Conservation (phyloP, 805 yeast species). For the Pichia kluyveri region DNA sequence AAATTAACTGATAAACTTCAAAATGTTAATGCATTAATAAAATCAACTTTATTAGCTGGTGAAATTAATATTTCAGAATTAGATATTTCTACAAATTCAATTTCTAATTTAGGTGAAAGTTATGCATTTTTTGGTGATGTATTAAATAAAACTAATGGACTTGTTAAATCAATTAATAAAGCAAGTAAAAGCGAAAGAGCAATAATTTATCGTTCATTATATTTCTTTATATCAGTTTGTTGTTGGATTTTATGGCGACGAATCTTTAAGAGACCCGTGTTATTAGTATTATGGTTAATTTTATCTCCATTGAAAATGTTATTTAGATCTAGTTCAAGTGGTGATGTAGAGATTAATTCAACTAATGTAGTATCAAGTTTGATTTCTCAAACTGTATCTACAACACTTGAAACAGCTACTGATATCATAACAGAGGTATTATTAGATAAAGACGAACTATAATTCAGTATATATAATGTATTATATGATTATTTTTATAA, state of each 20-base stretch:
- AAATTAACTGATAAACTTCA: conserved; percentile 39
- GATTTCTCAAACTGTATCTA: background rate
- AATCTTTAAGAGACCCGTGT: conserved; percentile 35
- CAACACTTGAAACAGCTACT: background rate
- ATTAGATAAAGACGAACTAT: background rate
- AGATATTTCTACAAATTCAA: conserved; percentile 36
- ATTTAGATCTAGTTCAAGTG: conserved; percentile 2
- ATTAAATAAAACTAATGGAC: conserved; percentile 32
- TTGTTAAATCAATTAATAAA: conserved; percentile 43
- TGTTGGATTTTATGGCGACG: conserved; percentile 44
- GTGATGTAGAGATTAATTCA: background rate
- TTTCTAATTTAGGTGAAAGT: conserved; percentile 32
- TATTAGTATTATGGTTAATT: conserved; percentile 37
- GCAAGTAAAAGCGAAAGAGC: conserved; percentile 41
- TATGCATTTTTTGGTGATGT: conserved; percentile 34
- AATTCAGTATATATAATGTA: background rate
- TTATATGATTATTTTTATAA: too few relatives aligned
- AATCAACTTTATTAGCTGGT: conserved; percentile 40
- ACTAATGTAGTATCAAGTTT: background rate
- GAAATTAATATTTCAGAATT: conserved; percentile 41
- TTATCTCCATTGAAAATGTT: conserved; percentile 14
- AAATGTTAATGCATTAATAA: conserved; percentile 38
- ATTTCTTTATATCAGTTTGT: conserved; percentile 36
- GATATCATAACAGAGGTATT: background rate
- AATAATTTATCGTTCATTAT: conserved; percentile 39